A percentile compares a stretch with the other conserved stretches of the same genome.
Evolutionary conservation across 129 eudicot genomes (phyloP).

Genomic region (Escallonia herrerae): DNA sequence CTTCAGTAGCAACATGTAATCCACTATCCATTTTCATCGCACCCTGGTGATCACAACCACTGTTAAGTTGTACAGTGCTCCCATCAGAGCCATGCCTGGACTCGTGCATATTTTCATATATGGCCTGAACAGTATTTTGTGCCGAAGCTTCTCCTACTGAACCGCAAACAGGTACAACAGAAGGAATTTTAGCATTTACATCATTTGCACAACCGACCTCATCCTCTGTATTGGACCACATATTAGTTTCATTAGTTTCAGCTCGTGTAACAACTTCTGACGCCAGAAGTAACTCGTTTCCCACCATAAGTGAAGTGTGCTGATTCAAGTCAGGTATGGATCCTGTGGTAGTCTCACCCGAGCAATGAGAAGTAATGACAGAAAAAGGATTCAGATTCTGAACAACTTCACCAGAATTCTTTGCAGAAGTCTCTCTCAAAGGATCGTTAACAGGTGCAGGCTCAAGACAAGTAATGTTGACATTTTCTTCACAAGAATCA

Average conservation of each 20-base stretch:
- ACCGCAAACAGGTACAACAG: not conserved
- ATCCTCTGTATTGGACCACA: not conserved
- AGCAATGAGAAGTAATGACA: not conserved
- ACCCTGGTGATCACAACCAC: not conserved
- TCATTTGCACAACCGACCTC: not conserved
- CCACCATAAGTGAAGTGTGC: not conserved
- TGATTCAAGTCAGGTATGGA: slow-evolving; percentile 1
- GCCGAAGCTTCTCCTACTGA: slow-evolving; percentile 1
- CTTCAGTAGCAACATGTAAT: not conserved
- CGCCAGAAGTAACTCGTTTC: not conserved
- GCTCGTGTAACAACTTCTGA: slow-evolving; percentile 3
- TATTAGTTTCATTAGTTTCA: not conserved
- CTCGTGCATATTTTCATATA: not conserved
- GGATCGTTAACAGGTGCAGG: not conserved
- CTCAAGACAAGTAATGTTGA: not conserved
- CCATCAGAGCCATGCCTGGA: not conserved
- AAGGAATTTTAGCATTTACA: slow-evolving; percentile 2
- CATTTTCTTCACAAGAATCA: not conserved
- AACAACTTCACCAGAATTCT: not conserved
- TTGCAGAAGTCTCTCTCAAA: not conserved
- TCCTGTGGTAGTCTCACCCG: not conserved
- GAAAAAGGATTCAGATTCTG: slow-evolving; percentile 1
- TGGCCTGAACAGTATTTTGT: not conserved
- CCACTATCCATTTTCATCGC: not conserved
- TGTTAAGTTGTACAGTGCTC: slow-evolving; percentile 2